Evolutionary conservation across 306 rosid genomes (phyloP).

Genomic region (Vigna unguiculata): DNA sequence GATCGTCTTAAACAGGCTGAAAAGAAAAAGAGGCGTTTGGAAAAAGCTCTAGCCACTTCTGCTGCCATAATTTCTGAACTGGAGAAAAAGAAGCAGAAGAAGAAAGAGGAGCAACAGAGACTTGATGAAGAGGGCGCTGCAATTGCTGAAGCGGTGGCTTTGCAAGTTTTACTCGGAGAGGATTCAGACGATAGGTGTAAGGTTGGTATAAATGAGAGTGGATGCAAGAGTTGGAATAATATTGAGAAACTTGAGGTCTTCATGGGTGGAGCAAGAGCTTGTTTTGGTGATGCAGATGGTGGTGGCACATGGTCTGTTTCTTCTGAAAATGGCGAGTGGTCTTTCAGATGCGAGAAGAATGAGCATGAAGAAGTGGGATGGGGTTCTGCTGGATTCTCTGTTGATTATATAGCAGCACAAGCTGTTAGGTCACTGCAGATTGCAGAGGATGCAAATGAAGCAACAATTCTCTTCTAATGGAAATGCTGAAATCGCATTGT

Average conservation of each 20-base stretch:
- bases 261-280: constrained; percentile 60
- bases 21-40: constrained; percentile 96
- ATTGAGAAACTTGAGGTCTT: constrained; percentile 56
- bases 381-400: constrained; percentile 64
- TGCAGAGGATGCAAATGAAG: constrained; percentile 70
- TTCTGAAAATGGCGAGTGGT: constrained; percentile 59
- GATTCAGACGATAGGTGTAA: constrained; percentile 76
- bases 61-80: constrained; percentile 99
- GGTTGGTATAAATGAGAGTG: constrained; percentile 60
- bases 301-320: constrained; percentile 63
- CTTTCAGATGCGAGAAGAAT: constrained; percentile 57
- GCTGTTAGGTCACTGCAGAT: constrained; percentile 92
- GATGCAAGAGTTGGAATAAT: constrained; percentile 69
- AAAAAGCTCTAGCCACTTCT: constrained; percentile 97
- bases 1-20: constrained; percentile 98
- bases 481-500: constrained; percentile 51
- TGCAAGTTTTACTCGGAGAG: constrained; percentile 87
- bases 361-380: constrained; percentile 58
- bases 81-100: constrained; percentile 92
- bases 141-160: constrained; percentile 96
- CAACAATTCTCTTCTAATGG: constrained; percentile 62
- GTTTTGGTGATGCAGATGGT: constrained; percentile 63
- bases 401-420: constrained; percentile 87
- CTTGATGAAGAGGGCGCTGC: constrained; percentile 99
- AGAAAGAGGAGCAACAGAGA: constrained; percentile 95